Evolutionary conservation across 176 grass and related monocot species (phyloP), one percentile per base, ranked within the genome.

Genomic region (Thinopyrum elongatum): DNA sequence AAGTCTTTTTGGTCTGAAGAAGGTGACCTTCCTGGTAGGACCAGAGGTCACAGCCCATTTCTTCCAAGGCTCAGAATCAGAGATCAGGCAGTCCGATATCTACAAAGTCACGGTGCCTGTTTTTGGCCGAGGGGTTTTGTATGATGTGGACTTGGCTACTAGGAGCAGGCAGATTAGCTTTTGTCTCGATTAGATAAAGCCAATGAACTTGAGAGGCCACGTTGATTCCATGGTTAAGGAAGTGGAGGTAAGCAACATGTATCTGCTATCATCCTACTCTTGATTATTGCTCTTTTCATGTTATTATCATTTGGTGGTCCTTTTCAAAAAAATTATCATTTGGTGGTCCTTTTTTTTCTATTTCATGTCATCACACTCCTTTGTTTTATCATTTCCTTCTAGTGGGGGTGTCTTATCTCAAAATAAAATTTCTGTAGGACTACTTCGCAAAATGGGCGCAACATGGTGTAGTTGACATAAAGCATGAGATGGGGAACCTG

Each of bases 401-500:
- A 42, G 39, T 11, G 39, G 39, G 39, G 39, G 39, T 42, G 39
- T 8, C 39, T 42, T 42, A 11, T 42, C 39, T 42, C 39, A 42
- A 42, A 44, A 44, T 25, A n/a, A 38, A 39, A 30, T 31, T 42
- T 13, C 14, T 63, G 30, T 19, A 80, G 59, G 53, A 80, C 14
- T 80, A 80, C 77, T 65, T 65, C 35, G 35, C 35, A 28, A 80
- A 60, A 17, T 92, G 90, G 87, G 78, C 65, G n/a, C 66, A 92
- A 2, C 59, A 67, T 13, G 84, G 91, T 34, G 87, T 74, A 22
- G 65, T 92, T 2, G 90, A 92, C 62, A 46, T 89, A 19, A 89
- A 89, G 29, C 79, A 86, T 26, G 90, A 92, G 58, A 19, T 83
- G 0, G 57, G 89, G 57, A 80, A 89, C 65, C 83, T 89, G 17